phyloP scores from a whole-genome alignment of 805 yeast species.

The Myxozyma geophila region DNA sequence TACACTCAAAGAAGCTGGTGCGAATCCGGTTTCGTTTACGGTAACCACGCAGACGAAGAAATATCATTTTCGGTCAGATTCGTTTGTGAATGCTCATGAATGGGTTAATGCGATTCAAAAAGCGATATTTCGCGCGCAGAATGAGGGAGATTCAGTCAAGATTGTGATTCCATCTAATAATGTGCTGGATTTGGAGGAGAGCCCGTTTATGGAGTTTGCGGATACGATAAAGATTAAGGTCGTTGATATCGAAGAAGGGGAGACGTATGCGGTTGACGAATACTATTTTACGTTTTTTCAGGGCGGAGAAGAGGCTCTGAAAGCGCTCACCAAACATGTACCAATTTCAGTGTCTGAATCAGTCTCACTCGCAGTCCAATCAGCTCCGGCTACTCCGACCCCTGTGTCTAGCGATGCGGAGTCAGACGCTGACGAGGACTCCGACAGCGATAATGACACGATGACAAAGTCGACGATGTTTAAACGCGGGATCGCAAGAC shows the following conservation, averaged over 20 bases:
- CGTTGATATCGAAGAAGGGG: conserved; percentile 53
- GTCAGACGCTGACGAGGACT: conserved; percentile 13
- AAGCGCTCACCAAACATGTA: conserved; percentile 14
- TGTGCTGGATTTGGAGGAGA: conserved; percentile 63
- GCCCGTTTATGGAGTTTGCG: conserved; percentile 59
- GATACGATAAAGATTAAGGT: conserved; percentile 65
- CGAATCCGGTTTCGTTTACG: conserved; percentile 55
- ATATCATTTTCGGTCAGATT: conserved; percentile 74
- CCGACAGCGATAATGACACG: conserved; percentile 17
- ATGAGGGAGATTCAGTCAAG: conserved; percentile 71
- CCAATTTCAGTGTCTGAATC: neutral
- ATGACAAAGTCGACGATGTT: conserved; percentile 6
- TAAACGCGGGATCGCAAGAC: conserved; percentile 1
- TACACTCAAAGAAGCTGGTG: conserved; percentile 32
- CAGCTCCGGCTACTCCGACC: neutral
- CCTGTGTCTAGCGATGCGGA: conserved; percentile 7
- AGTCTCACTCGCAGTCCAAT: neutral
- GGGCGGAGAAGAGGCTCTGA: conserved; percentile 51
- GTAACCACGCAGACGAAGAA: conserved; percentile 55
- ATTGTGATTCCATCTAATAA: conserved; percentile 76
- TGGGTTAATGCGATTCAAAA: conserved; percentile 81
- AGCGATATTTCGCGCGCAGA: conserved; percentile 73
- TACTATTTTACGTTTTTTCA: conserved; percentile 70
- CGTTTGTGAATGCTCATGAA: conserved; percentile 68
- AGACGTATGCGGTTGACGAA: conserved; percentile 64